Evolutionary conservation across 2,329 filamentous ascomycete genomes (phyloP), one percentile per base, ranked within the genome.

Genomic region (Colletotrichum euphorbiae): DNA sequence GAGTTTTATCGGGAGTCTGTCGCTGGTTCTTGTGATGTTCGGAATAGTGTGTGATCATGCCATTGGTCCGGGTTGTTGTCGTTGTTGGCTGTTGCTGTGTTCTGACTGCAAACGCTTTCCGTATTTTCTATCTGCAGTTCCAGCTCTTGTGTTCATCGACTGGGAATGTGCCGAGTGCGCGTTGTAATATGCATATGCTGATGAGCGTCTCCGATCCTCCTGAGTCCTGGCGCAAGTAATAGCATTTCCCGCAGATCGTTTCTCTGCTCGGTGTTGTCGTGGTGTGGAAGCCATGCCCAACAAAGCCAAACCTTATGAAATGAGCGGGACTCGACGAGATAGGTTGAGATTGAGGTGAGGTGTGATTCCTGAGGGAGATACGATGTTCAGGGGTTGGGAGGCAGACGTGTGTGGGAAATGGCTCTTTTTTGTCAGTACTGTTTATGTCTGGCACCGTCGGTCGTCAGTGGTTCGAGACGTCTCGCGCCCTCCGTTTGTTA

Each of bases 281-380:
- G 38, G 50, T 43, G 54, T 59, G 65, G 61, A 38, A 56, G 61
- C 55, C 60, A 19, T 55, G 17, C 54, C 54, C 61, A 68, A 55
- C 65, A 65, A 55, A 59, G 33, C 19, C 24, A 59, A 46, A 52
- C n/a, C 7, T 59, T 43, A 19, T 55, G 40, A 65, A 40, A 54
- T 59, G 54, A 65, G 65, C 65, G 61, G 54, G 54, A 48, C 61
- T 68, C 33, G 11, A 12, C 40, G 62, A 62, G 57, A 66, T 65
- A 61, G 60, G 46, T 52, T 58, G 64, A 58, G 38, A 55, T 48
- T 21, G 24, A 45, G 36, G 36, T 38, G 36, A 38, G 36, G 36
- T 13, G 11, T 38, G 36, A 38, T 6, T 38, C 17, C 24, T 46
- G 54, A 65, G 24, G 54, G 52, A 50, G 40, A 60, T 55, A 45